Conservation (phyloP, 495 filamentous ascomycete species). For the Podospora didyma region DNA sequence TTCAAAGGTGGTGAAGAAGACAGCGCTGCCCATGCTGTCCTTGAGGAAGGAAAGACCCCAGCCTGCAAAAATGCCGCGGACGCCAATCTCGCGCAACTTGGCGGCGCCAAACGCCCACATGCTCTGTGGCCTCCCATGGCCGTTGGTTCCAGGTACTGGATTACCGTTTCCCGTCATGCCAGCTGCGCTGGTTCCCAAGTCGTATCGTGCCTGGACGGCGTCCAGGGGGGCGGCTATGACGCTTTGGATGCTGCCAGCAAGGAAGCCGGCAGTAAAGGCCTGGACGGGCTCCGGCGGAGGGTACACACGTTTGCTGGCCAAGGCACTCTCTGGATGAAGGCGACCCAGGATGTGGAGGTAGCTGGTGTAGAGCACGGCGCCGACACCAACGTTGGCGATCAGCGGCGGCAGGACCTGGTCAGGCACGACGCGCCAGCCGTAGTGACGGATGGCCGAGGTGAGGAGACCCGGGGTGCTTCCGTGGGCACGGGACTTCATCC, state of each 20-base stretch:
- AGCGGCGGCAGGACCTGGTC: constrained; percentile 85
- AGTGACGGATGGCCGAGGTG: constrained; percentile 68
- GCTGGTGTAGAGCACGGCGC: constrained; percentile 80
- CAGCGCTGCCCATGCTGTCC: constrained; percentile 74
- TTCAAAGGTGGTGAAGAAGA: constrained; percentile 86
- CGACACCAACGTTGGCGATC: constrained; percentile 79
- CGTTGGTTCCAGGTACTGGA: constrained; percentile 47
- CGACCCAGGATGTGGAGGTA: constrained; percentile 75
- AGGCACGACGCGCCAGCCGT: constrained; percentile 85
- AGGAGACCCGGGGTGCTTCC: constrained; percentile 76
- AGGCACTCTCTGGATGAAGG: constrained; percentile 69
- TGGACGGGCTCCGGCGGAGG: constrained; percentile 62
- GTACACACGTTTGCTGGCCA: constrained; percentile 64
- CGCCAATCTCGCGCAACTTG: constrained; percentile 74
- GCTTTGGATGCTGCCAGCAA: constrained; percentile 74
- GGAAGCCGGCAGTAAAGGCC: constrained; percentile 73
- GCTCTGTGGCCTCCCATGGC: constrained; percentile 50
- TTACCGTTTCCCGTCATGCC: constrained; percentile 25
- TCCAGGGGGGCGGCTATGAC: constrained; percentile 84
- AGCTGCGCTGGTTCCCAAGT: constrained; percentile 31
- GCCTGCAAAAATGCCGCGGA: constrained; percentile 77
- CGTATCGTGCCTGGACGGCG: constrained; percentile 76
- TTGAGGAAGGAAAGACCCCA: constrained; percentile 75
- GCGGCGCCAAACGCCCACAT: constrained; percentile 77
- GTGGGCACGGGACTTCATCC: constrained; percentile 58